phyloP scores from a whole-genome alignment of 345 rosid genomes.

The Anastatica hierochuntica region DNA sequence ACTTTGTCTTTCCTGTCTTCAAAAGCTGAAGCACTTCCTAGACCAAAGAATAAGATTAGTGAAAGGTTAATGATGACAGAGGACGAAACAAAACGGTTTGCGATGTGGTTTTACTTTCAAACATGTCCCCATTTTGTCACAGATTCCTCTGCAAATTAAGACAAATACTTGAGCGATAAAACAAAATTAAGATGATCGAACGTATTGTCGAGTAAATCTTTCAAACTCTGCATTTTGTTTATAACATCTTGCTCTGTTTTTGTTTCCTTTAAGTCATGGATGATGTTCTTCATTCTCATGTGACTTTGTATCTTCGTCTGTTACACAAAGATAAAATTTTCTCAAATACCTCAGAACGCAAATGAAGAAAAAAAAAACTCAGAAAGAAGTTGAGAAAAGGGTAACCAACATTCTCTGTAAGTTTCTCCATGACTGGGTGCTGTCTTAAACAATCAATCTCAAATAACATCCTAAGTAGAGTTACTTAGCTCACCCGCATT shows the following conservation, averaged over 20 bases:
- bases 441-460: conserved; percentile 48
- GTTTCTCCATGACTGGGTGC: conserved; percentile 72
- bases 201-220: conserved; percentile 47
- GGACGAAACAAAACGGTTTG: not conserved
- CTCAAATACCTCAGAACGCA: not conserved
- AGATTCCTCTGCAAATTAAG: conserved; percentile 52
- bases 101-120: not conserved
- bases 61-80: not conserved
- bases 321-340: not conserved
- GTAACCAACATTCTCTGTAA: conserved; percentile 64
- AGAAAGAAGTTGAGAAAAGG: too few relatives aligned
- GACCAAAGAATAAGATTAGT: not conserved
- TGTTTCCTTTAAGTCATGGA: conserved; percentile 58
- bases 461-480: conserved; percentile 65
- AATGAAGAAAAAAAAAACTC: not conserved
- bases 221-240: conserved; percentile 61
- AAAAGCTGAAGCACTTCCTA: conserved; percentile 62
- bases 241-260: conserved; percentile 54
- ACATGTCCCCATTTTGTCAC: conserved; percentile 93
- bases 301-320: conserved; percentile 56
- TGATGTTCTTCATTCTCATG: conserved; percentile 67
- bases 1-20: conserved; percentile 55
- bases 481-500: too few relatives aligned
- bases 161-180: conserved; percentile 57
- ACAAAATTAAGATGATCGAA: conserved; percentile 52